Evolutionary conservation across 179 eudicot species (phyloP).

Genomic region (Heliamphora pulchella): DNA sequence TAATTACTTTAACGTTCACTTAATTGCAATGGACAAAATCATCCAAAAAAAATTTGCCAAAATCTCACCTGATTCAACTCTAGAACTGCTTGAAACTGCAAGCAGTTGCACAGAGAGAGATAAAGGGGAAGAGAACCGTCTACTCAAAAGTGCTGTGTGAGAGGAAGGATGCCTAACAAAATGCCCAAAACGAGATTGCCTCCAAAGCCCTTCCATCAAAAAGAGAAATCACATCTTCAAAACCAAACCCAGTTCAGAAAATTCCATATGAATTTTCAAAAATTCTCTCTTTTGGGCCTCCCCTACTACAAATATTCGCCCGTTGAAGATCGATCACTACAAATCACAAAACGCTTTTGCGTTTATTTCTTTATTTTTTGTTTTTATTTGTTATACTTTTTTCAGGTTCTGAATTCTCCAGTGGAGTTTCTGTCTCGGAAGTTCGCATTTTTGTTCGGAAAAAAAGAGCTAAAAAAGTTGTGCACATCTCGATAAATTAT

Average conservation of each 20-base stretch:
- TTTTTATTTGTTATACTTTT: not conserved
- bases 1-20: too few species aligned
- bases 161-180: not conserved
- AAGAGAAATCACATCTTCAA: slow-evolving; percentile 10
- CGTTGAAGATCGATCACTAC: not conserved
- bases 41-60: too few species aligned
- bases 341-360: not conserved
- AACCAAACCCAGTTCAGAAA: slow-evolving; percentile 13
- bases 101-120: too few species aligned
- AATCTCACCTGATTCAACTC: too few species aligned
- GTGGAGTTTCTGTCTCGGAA: slow-evolving; percentile 21
- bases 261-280: not conserved
- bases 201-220: slow-evolving; percentile 12
- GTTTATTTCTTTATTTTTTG: not conserved
- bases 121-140: too few species aligned
- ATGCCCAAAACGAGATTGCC: slow-evolving; percentile 13
- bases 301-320: not conserved
- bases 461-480: slow-evolving; percentile 44
- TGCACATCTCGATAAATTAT: slow-evolving; percentile 18
- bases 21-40: too few species aligned
- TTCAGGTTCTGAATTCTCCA: slow-evolving; percentile 11
- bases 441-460: slow-evolving; percentile 39
- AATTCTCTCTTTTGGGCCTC: not conserved
- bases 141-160: too few species aligned
- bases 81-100: too few species aligned